Conservation (phyloP, 208 protist species). For the Hexamita inflata region DNA sequence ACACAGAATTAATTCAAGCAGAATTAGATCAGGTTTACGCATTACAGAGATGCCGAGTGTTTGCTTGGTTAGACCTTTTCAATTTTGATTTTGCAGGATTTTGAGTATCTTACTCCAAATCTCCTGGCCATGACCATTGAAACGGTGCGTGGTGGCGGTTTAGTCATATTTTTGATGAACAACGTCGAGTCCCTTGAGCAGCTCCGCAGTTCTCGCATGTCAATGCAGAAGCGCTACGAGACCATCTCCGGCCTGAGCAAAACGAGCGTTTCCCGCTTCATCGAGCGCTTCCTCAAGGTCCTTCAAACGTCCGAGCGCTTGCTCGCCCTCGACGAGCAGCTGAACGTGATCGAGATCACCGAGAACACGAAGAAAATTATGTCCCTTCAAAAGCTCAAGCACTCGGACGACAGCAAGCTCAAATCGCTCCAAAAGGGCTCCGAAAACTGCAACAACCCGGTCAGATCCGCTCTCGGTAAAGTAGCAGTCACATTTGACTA, state of each 20-base stretch:
- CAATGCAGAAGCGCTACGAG: conserved; percentile 69
- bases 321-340: neutral
- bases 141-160: conserved; percentile 93
- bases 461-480: neutral
- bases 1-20: conserved; percentile 84
- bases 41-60: conserved; percentile 94
- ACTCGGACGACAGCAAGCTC: neutral
- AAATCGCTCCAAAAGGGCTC: neutral
- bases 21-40: conserved; percentile 82
- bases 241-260: conserved; percentile 26
- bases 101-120: conserved; percentile 97
- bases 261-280: conserved; percentile 61
- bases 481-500: neutral
- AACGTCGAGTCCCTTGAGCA: conserved; percentile 81
- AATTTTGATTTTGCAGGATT: conserved; percentile 90
- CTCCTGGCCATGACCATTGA: conserved; percentile 93
- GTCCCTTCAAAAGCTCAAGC: too few species aligned
- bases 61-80: conserved; percentile 96
- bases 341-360: neutral
- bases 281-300: conserved; percentile 76
- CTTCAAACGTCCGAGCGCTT: neutral
- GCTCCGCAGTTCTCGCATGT: conserved; percentile 95
- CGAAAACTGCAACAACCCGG: neutral
- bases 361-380: neutral
- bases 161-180: conserved; percentile 88